Evolutionary conservation across 1,284 basidiomycete species (phyloP), one percentile per base, ranked within the genome.

Genomic region (Leccinum brunneo-olivaceum): DNA sequence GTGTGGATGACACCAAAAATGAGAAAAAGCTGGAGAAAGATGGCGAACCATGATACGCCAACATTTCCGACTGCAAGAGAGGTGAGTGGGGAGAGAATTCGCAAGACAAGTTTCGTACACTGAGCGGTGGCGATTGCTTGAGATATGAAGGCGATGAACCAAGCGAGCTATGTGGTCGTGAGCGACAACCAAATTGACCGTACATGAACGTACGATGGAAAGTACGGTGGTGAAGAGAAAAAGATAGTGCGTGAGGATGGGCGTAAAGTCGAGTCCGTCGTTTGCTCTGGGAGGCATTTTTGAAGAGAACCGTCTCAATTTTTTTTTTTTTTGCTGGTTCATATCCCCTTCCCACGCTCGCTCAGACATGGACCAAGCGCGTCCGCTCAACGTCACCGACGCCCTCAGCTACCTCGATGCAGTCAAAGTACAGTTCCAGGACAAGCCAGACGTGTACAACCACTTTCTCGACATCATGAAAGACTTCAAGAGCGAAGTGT

Each of bases 391-490:
- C 58, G 84, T 88, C 58, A 88, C 90, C 47, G 94, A 97, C 70
- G 94, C 94, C n/a, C 77, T 98, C 60, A 89, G 84, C 61, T 98
- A 98, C 58, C 79, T 98, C 57, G 94, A 98, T 67, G 90, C 92
- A 48, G 94, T 98, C 70, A 98, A 97, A 73, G 73, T 81, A 45
- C 88, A 94, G 72, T 97, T 97, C 65, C 74, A 83, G 50, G 86
- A 92, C 62, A 84, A 85, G 63, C 93, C 94, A 19, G 90, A 97
- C 60, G 93, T 97, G 23, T 97, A 98, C 74, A 97, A 98, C 65
- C 83, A 87, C 54, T 98, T 98, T 64, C 70, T 98, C 64, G 95
- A 98, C 65, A 96, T 98, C 60, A 98, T 98, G 95, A 98, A 98
- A 71, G 95, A 98, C 64, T 96, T 96, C 67, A 96, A 97, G 71